Percentiles rank a stretch among this genome's conserved stretches.
Evolutionary conservation across 1,284 basidiomycete genomes (phyloP).

Genomic region (Boletus calvinii): DNA sequence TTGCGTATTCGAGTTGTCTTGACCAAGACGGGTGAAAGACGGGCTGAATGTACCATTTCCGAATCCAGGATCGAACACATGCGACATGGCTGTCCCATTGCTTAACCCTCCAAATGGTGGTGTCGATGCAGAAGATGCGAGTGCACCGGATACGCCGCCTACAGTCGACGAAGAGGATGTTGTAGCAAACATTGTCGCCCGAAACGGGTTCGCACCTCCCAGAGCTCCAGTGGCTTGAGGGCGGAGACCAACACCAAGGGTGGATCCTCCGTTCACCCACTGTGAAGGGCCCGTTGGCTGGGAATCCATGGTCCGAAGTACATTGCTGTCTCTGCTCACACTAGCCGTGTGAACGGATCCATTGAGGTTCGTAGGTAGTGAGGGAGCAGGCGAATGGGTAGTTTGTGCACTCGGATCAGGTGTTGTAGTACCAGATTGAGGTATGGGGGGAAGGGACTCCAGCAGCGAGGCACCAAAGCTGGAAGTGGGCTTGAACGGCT

Average conservation of each 20-base stretch:
- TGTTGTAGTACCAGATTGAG: conserved; percentile 54
- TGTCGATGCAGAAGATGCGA: conserved; percentile 25
- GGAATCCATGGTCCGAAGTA: conserved; percentile 17
- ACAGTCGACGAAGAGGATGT: conserved; percentile 14
- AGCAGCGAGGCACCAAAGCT: conserved; percentile 83
- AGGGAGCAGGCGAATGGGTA: conserved; percentile 16
- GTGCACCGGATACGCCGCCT: conserved; percentile 1
- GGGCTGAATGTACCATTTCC: conserved; percentile 16
- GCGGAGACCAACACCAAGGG: conserved; percentile 60
- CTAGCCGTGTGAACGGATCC: conserved; percentile 15
- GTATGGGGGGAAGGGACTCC: conserved; percentile 74
- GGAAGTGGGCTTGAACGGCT: conserved; percentile 89
- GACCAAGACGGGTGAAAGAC: conserved; percentile 17
- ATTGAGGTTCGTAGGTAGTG: conserved; percentile 19
- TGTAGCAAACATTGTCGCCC: conserved; percentile 54
- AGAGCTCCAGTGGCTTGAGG: conserved; percentile 67
- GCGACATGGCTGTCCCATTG: conserved; percentile 5
- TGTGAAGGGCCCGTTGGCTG: conserved; percentile 34
- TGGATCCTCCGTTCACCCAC: conserved; percentile 35
- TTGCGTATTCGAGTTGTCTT: conserved; percentile 29
- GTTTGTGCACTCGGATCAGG: conserved; percentile 38
- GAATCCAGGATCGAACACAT: conserved; percentile 17
- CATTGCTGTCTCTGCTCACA: conserved; percentile 33
- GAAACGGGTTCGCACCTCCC: conserved; percentile 72
- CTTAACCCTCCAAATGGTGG: conserved; percentile 26